Evolutionary conservation across 2,329 filamentous ascomycete species (phyloP), one percentile per base, ranked within the genome.

Genomic region (Paramyrothecium roridum): DNA sequence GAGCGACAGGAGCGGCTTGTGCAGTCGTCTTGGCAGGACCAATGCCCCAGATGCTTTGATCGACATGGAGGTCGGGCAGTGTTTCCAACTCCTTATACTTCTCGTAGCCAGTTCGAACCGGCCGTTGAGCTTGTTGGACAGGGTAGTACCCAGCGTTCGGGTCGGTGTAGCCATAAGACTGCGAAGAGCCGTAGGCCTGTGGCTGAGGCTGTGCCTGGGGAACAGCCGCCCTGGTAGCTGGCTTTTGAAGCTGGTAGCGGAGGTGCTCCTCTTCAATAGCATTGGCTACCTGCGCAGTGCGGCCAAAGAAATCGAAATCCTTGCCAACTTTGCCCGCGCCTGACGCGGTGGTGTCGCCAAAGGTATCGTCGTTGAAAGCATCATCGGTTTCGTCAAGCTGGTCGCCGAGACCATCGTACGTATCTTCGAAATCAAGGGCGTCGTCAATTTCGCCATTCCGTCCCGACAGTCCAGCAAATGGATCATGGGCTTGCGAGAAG

Each of bases 261-360:
- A 92, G 79, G 68, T 96, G 90, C 75, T 98, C 95, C 73, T 98
- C 92, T 61, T 91, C 89, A 63, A 99, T 89, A 37, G 89, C 92
- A 74, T 87, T 83, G 20, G 92, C 82, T 45, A 96, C 90, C 73
- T 93, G 86, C 56, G 93, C 93, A 8, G 95, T 99, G 67, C 90
- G 87, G 45, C 93, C 93, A 61, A 96, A 96, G 75, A 98, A 99
- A 72, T 99, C 95, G 66, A 98, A 98, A 73, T 99, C 93, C 70
- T 90, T 96, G 68, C 93, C 93, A 56, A 95, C 84, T 12, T 78
- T 78, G 30, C 79, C 73, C 40, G 70, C 61, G 19, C 70, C 67
- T 19, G 71, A 74, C 57, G 73, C 59, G 19, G 65, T 67, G 30
- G 68, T 69, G 13, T 69, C 73, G 46, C 76, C 90, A 69, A 99